Percentiles rank a stretch among this genome's conserved stretches.
Evolutionary conservation across 2,329 filamentous ascomycete genomes (phyloP).

Genomic region (Bipolaris cookei): DNA sequence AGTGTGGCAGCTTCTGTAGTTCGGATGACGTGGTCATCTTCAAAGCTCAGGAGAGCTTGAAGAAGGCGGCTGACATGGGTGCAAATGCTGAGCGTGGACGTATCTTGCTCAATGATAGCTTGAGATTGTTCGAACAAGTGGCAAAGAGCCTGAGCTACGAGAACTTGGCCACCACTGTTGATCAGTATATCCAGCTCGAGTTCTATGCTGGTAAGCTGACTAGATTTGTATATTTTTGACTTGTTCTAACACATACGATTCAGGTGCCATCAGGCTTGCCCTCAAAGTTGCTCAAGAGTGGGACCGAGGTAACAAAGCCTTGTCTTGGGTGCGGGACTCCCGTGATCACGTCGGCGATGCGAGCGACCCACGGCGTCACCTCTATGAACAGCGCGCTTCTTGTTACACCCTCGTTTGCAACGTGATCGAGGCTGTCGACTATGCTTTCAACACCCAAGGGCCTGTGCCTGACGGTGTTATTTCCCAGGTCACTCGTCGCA

Average conservation of each 20-base stretch:
- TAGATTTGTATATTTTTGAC: no score
- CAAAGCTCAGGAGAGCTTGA: conserved; percentile 94
- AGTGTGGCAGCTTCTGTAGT: conserved; percentile 97
- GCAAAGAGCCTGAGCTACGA: conserved; percentile 80
- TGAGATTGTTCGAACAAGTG: conserved; percentile 87
- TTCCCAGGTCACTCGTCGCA: conserved; percentile 77
- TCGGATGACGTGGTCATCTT: conserved; percentile 97
- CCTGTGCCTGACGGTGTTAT: conserved; percentile 78
- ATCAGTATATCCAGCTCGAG: conserved; percentile 78
- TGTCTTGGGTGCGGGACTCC: conserved; percentile 87
- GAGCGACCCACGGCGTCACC: conserved; percentile 70
- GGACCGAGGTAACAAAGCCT: conserved; percentile 84
- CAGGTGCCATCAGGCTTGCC: conserved; percentile 81
- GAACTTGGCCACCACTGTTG: conserved; percentile 77
- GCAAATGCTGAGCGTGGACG: conserved; percentile 77
- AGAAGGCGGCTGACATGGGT: conserved; percentile 81
- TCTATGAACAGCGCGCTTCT: conserved; percentile 73
- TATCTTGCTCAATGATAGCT: conserved; percentile 83
- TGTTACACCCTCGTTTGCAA: conserved; percentile 89
- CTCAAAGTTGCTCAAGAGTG: conserved; percentile 81
- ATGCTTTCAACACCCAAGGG: conserved; percentile 69
- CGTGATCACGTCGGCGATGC: conserved; percentile 71
- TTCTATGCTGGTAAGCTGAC: conserved; percentile 76
- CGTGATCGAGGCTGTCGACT: conserved; percentile 80
- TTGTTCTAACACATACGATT: conserved; percentile 13